Base-by-base conservation (phyloP, 2,329 filamentous ascomycete species). In the Nothophoma quercina region DNA sequence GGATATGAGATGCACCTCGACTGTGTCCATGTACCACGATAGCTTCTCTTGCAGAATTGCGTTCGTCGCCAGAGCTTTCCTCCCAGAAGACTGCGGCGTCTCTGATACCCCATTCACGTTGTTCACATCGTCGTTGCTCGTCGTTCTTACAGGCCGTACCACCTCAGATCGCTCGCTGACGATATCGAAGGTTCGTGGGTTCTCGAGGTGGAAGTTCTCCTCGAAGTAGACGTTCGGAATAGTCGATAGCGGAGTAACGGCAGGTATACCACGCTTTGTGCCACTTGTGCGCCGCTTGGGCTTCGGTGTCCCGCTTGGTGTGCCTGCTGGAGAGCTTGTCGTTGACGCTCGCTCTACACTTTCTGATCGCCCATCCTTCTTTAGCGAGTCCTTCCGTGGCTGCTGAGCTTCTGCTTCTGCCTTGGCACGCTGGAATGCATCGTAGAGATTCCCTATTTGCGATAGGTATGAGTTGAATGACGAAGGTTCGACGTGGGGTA, bases 21-120 rank as follows among this genome's bases (percentile, higher is more conserved):
- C 92, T 0, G 95, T 99, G 72, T 99, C 95, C 92, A 99, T 96
- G 73, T 99, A 99, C 95, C 95, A 99, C 0, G 95, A 98, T 10
- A 99, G 80, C 75, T 99, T 99, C 75, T 99, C 95, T 72, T 99
- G 95, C 28, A 99, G 75, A 52, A 99, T 99, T 0, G 95, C 95
- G 75, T 99, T 99, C 0, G 93, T 97, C 7, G 93, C 93, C 22
- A 99, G 80, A 1, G 91, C 90, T 72, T 97, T 98, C 55, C 93
- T 85, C 7, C 80, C 81, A 10, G 77, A 75, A 15, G 75, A 72
- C 34, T 78, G 71, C 7, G 89, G 87, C 9, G 83, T 82, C 18
- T 82, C 76, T 0, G 82, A 77, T 42, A 78, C 79, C 5, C 85
- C 86, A 70, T 87, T 90, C 3, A 79, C 74, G 4, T 75, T 74